phyloP scores from a whole-genome alignment of 768 basidiomycete species.

The Agaricus blazei region DNA sequence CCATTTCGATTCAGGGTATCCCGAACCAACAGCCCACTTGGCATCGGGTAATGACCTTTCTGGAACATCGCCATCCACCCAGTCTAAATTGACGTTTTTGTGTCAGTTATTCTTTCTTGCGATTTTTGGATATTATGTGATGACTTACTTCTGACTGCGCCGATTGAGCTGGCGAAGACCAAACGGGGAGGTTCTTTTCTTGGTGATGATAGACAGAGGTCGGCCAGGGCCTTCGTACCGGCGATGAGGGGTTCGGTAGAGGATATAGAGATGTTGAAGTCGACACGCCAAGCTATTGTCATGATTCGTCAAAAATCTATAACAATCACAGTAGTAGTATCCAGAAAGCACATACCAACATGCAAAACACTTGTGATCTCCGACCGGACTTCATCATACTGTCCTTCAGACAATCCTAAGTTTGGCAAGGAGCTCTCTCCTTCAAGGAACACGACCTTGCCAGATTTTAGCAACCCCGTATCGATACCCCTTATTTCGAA shows the following conservation, averaged over 20 bases:
- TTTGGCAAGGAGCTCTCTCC: conserved; percentile 24
- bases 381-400: conserved; percentile 25
- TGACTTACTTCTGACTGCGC: conserved; percentile 17
- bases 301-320: neutral
- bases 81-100: conserved; percentile 7
- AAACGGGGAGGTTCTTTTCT: conserved; percentile 23
- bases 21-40: conserved; percentile 23
- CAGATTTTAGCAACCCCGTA: conserved; percentile 19
- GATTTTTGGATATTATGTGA: too few relatives aligned
- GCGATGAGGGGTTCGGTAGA: conserved; percentile 39
- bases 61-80: conserved; percentile 13
- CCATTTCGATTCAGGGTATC: conserved; percentile 39
- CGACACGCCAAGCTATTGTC: conserved; percentile 36
- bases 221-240: conserved; percentile 33
- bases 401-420: conserved; percentile 20
- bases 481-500: conserved; percentile 24
- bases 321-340: neutral
- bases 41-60: conserved; percentile 22
- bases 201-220: conserved; percentile 29
- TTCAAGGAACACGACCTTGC: conserved; percentile 30
- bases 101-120: neutral
- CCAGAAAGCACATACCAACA: conserved; percentile 15
- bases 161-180: conserved; percentile 33
- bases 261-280: conserved; percentile 38
- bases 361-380: conserved; percentile 34